Conservation (phyloP, 345 rosid genomes). For the Linum lewisii region DNA sequence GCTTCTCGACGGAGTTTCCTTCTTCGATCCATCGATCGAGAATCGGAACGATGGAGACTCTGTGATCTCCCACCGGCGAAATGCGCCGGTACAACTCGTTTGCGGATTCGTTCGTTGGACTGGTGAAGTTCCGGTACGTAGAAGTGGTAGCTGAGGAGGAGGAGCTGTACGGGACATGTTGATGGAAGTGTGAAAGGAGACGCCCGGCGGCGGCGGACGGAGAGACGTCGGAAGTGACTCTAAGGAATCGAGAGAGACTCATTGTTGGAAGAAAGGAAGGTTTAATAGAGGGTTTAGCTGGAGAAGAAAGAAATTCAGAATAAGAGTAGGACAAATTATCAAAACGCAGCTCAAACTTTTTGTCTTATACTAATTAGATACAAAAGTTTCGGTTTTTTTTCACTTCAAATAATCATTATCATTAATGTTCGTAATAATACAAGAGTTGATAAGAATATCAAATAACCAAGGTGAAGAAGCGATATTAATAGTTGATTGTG, state of each 20-base stretch:
- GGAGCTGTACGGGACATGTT: neutral
- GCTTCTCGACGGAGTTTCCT: slow-evolving; percentile 16
- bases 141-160: neutral
- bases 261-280: neutral
- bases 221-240: neutral
- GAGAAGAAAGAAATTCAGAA: too few relatives aligned
- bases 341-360: too few relatives aligned
- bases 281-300: neutral
- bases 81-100: slow-evolving; percentile 19
- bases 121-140: neutral
- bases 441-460: too few relatives aligned
- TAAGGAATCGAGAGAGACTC: neutral
- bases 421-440: too few relatives aligned
- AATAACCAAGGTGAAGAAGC: too few relatives aligned
- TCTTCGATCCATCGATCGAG: slow-evolving; percentile 38
- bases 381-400: too few relatives aligned
- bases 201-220: neutral
- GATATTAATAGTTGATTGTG: too few relatives aligned
- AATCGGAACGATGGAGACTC: slow-evolving; percentile 22
- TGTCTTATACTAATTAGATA: too few relatives aligned
- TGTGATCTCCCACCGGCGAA: slow-evolving; percentile 22
- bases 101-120: neutral
- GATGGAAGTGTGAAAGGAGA: neutral
- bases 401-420: too few relatives aligned
- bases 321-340: too few relatives aligned